Conservation (phyloP, 2,329 filamentous ascomycete species). For the Magnaporthiopsis rhizophila region DNA sequence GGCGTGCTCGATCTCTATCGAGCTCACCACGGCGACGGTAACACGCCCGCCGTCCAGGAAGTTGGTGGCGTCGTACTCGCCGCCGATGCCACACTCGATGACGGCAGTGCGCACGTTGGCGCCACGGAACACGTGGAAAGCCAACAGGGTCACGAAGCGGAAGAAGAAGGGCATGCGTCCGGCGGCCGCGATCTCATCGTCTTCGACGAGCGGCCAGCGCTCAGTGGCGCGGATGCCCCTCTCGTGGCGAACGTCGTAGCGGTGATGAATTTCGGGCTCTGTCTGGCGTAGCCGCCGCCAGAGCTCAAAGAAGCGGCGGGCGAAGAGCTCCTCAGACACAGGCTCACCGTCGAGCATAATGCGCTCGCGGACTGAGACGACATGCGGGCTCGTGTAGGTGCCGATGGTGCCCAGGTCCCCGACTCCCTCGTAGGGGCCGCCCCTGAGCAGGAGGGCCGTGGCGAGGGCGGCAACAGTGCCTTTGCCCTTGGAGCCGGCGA, state of each 20-base stretch:
- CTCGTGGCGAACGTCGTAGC: neutral
- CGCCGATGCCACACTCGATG: constrained; percentile 89
- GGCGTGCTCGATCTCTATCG: constrained; percentile 61
- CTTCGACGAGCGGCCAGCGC: neutral
- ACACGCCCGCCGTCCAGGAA: constrained; percentile 29
- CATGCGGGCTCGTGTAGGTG: constrained; percentile 79
- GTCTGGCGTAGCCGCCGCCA: constrained; percentile 56
- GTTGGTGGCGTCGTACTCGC: constrained; percentile 89
- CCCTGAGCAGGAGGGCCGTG: constrained; percentile 62
- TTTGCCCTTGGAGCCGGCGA: constrained; percentile 92
- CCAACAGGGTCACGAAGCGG: constrained; percentile 81
- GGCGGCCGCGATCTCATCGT: neutral
- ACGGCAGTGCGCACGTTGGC: constrained; percentile 73
- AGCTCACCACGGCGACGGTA: constrained; percentile 30
- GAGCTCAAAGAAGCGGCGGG: constrained; percentile 72
- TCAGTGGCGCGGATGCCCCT: neutral
- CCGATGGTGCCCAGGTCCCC: constrained; percentile 43
- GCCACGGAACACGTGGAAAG: constrained; percentile 71
- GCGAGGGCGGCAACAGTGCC: constrained; percentile 81
- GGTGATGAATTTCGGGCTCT: constrained; percentile 19
- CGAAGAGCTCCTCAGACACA: constrained; percentile 60
- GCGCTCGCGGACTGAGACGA: constrained; percentile 74
- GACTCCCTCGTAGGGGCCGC: constrained; percentile 7
- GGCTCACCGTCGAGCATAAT: constrained; percentile 72
- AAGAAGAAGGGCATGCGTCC: constrained; percentile 79